Evolutionary conservation across 306 rosid species (phyloP).

Genomic region (Argentina anserina): DNA sequence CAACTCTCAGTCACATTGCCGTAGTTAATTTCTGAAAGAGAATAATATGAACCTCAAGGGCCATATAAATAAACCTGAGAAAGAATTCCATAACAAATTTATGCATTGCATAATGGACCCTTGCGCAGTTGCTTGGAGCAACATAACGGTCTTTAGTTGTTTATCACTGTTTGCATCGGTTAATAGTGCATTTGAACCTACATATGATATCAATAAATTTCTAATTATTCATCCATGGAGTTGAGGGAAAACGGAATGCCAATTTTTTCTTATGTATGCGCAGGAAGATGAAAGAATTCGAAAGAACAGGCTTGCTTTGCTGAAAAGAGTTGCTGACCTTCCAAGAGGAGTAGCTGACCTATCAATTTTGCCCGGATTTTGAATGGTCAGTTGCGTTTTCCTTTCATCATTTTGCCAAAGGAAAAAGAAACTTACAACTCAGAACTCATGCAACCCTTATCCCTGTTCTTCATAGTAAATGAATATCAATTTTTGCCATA

Average conservation of each 20-base stretch:
- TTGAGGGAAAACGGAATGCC: not conserved
- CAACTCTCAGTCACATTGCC: not conserved
- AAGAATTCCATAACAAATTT: not conserved
- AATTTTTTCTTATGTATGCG: constrained; percentile 12
- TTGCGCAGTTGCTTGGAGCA: not conserved
- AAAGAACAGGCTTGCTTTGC: constrained; percentile 71
- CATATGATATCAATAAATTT: not conserved
- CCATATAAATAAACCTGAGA: not conserved
- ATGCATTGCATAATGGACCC: not conserved
- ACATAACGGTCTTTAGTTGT: not conserved
- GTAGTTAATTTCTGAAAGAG: not conserved
- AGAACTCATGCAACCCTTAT: not conserved
- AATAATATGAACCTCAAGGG: not conserved
- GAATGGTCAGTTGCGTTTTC: constrained; percentile 23
- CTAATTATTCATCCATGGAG: not conserved
- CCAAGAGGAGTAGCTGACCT: constrained; percentile 87
- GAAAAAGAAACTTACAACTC: not conserved
- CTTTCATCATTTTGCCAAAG: not conserved
- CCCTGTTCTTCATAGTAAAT: not conserved
- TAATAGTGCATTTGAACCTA: not conserved
- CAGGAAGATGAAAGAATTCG: constrained; percentile 80
- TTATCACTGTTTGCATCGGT: not conserved
- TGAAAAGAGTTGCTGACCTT: constrained; percentile 77
- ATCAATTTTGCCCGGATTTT: constrained; percentile 78
- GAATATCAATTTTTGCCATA: not conserved